These are phyloP conservation scores for Sedum album DNA, from an alignment of 164 flowering plant genomes.

Conservation along the genomic window DNA sequence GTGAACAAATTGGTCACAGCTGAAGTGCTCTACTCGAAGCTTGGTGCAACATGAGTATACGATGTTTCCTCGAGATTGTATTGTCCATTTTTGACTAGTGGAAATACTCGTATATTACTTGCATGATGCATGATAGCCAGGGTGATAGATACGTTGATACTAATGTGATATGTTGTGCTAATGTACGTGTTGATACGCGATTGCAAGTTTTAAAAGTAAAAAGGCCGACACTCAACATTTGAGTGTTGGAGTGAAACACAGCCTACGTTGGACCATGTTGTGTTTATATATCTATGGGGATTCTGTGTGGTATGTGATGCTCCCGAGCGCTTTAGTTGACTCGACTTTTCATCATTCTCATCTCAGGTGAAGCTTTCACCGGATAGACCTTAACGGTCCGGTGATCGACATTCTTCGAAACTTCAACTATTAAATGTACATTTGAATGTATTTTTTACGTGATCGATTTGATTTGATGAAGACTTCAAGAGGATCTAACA, in stretches of 20 bases:
- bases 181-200: not conserved
- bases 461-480: not conserved
- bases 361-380: not conserved
- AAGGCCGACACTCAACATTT: not conserved
- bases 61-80: not conserved
- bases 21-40: not conserved
- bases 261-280: not conserved
- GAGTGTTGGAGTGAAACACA: not conserved
- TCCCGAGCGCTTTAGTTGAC: not conserved
- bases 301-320: not conserved
- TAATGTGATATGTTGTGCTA: too few relatives aligned
- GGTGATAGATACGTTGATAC: not conserved
- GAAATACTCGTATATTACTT: not conserved
- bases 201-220: not conserved
- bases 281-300: not conserved
- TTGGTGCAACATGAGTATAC: not conserved
- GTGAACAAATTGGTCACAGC: not conserved
- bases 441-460: too few relatives aligned
- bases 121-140: not conserved
- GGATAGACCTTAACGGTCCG: too few relatives aligned
- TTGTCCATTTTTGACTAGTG: not conserved
- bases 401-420: too few relatives aligned
- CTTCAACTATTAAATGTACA: not conserved
- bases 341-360: not conserved
- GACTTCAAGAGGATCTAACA: not conserved